Conservation (phyloP, 2,329 filamentous ascomycete genomes). For the Aspergillus carbonarius region DNA sequence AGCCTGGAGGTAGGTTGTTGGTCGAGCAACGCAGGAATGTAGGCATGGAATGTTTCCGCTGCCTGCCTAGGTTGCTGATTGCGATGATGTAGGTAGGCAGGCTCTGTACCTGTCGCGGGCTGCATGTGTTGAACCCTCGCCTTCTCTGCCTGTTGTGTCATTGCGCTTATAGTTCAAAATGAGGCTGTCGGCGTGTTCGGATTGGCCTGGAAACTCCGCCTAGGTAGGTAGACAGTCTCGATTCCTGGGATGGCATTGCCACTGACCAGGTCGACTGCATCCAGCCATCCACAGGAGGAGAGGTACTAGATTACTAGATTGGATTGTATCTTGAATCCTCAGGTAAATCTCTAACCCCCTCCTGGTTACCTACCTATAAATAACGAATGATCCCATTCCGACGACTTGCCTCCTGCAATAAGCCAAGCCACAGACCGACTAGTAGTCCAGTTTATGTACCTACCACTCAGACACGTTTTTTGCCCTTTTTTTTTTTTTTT, state of each 20-base stretch:
- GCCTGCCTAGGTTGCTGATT: not conserved
- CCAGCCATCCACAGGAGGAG: too few species aligned
- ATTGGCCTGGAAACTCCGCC: not conserved
- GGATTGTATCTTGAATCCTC: too few species aligned
- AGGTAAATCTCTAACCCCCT: not conserved
- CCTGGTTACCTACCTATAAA: not conserved
- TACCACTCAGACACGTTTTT: constrained; percentile 4
- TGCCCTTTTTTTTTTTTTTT: not conserved
- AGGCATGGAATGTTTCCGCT: not conserved
- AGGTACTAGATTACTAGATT: too few species aligned
- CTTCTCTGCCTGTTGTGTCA: not conserved
- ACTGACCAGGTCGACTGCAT: not conserved
- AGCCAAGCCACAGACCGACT: constrained; percentile 6
- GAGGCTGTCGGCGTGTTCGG: constrained; percentile 2
- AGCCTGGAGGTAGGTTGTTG: not conserved
- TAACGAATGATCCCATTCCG: not conserved
- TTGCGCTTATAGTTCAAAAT: constrained; percentile 11
- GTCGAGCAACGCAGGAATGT: not conserved
- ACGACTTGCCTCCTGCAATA: not conserved
- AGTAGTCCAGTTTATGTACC: not conserved
- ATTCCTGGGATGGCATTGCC: not conserved
- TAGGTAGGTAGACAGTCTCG: too few species aligned
- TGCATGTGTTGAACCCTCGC: constrained; percentile 2
- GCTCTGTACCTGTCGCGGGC: not conserved
- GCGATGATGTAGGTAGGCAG: not conserved